These are phyloP conservation scores for Recurvomyces mirabilis DNA, from an alignment of 495 filamentous ascomycete species.

Conservation along the genomic window DNA sequence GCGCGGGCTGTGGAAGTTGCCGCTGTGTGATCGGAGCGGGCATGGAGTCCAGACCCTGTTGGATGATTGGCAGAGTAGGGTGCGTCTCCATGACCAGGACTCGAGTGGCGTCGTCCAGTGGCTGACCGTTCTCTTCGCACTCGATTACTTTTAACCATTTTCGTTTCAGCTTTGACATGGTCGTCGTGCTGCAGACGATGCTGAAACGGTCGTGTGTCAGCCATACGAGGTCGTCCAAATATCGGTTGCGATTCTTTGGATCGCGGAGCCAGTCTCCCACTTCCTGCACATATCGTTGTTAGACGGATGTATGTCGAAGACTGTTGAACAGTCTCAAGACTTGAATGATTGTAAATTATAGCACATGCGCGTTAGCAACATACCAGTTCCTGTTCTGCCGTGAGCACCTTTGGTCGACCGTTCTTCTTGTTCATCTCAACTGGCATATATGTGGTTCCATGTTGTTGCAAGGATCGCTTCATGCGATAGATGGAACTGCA, in stretches of 20 bases:
- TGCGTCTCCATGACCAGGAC: constrained; percentile 13
- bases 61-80: too few species aligned
- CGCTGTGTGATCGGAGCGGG: too few species aligned
- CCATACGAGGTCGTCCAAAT: constrained; percentile 22
- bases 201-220: constrained; percentile 19
- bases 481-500: constrained; percentile 21
- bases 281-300: constrained; percentile 6
- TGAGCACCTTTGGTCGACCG: constrained; percentile 18
- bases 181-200: constrained; percentile 19
- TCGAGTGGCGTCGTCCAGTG: constrained; percentile 11
- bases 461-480: constrained; percentile 17
- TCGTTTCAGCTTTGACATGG: constrained; percentile 21
- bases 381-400: constrained; percentile 20
- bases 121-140: constrained; percentile 13
- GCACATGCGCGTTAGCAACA: not conserved
- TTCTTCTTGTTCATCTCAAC: constrained; percentile 22
- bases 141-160: constrained; percentile 20
- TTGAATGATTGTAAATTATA: not conserved
- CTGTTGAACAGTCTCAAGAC: not conserved
- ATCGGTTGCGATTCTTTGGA: constrained; percentile 15
- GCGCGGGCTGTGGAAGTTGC: too few species aligned
- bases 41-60: too few species aligned
- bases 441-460: constrained; percentile 18
- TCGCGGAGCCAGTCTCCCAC: constrained; percentile 19
- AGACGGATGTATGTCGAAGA: not conserved